Evolutionary conservation across 805 yeast genomes (phyloP).

Genomic region (Wickerhamiella lipophila): DNA sequence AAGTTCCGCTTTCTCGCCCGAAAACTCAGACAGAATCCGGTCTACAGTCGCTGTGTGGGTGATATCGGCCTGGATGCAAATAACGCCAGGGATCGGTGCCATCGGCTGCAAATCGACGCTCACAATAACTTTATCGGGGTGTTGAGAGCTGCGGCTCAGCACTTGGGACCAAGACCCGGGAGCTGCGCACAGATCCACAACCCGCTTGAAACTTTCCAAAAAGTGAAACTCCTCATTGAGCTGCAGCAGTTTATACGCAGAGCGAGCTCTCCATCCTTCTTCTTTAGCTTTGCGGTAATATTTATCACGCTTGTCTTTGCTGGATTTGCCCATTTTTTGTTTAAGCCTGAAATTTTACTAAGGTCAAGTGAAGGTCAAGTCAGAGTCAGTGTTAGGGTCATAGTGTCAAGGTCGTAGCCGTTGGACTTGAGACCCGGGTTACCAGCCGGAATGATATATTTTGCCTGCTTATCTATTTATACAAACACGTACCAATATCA

Average conservation of each 20-base stretch:
- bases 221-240: conserved; percentile 81
- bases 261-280: conserved; percentile 94
- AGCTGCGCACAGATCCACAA: conserved; percentile 67
- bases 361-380: no score
- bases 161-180: conserved; percentile 95
- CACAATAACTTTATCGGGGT: conserved; percentile 53
- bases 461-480: no score
- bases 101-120: conserved; percentile 96
- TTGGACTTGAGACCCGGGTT: no score
- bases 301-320: conserved; percentile 87
- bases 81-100: conserved; percentile 90
- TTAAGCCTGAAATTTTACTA: no score
- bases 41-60: conserved; percentile 86
- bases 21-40: conserved; percentile 65
- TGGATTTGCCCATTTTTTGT: conserved; percentile 88
- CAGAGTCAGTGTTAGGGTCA: no score
- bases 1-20: conserved; percentile 86
- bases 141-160: conserved; percentile 45
- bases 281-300: conserved; percentile 85
- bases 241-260: conserved; percentile 88
- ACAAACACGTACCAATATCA: no score
- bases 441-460: no score
- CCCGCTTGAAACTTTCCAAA: conserved; percentile 58
- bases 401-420: no score
- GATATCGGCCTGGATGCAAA: conserved; percentile 87